phyloP scores from a whole-genome alignment of 2,329 filamentous ascomycete genomes.

The Aspergillus pseudoterreus region DNA sequence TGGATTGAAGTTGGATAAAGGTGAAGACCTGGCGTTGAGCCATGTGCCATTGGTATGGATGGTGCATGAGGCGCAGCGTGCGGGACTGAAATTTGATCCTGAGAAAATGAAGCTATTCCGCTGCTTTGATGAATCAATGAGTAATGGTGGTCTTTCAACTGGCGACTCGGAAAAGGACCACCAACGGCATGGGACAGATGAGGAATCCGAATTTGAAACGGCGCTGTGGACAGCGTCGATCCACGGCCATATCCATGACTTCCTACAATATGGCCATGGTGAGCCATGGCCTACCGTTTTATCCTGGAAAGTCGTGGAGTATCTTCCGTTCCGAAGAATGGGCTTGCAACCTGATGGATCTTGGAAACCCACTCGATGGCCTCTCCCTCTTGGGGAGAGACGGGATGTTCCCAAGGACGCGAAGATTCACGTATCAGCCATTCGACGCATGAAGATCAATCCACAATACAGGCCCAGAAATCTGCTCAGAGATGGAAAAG shows the following conservation, averaged over 20 bases:
- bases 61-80: conserved; percentile 57
- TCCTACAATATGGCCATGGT: conserved; percentile 58
- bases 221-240: conserved; percentile 34
- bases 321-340: conserved; percentile 70
- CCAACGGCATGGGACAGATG: neutral
- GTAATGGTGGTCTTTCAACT: conserved; percentile 24
- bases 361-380: conserved; percentile 73
- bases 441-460: conserved; percentile 64
- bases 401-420: conserved; percentile 66
- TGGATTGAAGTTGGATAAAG: conserved; percentile 56
- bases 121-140: conserved; percentile 18
- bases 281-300: conserved; percentile 51
- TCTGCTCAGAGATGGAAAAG: conserved; percentile 65
- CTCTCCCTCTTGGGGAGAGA: conserved; percentile 66
- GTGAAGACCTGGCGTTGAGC: conserved; percentile 56
- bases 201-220: neutral
- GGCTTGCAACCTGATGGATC: conserved; percentile 52
- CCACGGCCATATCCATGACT: conserved; percentile 59
- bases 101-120: conserved; percentile 18
- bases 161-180: conserved; percentile 8
- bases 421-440: conserved; percentile 65
- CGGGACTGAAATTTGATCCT: conserved; percentile 64
- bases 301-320: conserved; percentile 71
- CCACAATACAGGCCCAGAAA: conserved; percentile 65
- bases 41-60: conserved; percentile 67